Evolutionary conservation across 192 early-diverging fungal species (phyloP).

Genomic region (Backusella australiensis): DNA sequence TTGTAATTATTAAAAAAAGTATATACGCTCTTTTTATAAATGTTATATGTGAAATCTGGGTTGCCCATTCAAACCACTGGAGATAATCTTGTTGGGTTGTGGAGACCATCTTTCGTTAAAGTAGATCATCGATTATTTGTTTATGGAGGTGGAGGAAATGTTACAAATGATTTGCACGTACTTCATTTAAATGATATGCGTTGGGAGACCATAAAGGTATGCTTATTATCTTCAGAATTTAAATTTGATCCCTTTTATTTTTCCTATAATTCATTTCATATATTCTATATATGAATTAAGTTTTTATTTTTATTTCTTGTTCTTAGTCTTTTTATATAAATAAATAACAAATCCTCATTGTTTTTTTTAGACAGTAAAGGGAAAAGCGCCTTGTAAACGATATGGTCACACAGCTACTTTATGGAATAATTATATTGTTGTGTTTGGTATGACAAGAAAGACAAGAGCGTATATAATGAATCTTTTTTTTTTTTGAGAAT

Average conservation of each 20-base stretch:
- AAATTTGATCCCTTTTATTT: constrained; percentile 1
- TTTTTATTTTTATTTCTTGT: not conserved
- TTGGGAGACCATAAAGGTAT: constrained; percentile 55
- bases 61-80: constrained; percentile 48
- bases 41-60: constrained; percentile 33
- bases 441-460: constrained; percentile 44
- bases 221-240: not conserved
- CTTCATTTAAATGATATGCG: constrained; percentile 46
- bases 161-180: constrained; percentile 56
- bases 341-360: not conserved
- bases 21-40: constrained; percentile 8
- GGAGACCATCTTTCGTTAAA: constrained; percentile 54
- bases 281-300: not conserved
- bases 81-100: constrained; percentile 53
- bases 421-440: constrained; percentile 55
- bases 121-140: constrained; percentile 52
- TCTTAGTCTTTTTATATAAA: not conserved
- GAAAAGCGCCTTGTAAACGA: constrained; percentile 51
- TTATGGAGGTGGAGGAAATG: constrained; percentile 55
- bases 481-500: not conserved
- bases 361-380: constrained; percentile 34
- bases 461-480: not conserved
- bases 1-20: not conserved
- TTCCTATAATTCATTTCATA: not conserved
- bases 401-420: constrained; percentile 59